phyloP scores from a whole-genome alignment of 2,329 filamentous ascomycete species.

The Venturia carpophila region DNA sequence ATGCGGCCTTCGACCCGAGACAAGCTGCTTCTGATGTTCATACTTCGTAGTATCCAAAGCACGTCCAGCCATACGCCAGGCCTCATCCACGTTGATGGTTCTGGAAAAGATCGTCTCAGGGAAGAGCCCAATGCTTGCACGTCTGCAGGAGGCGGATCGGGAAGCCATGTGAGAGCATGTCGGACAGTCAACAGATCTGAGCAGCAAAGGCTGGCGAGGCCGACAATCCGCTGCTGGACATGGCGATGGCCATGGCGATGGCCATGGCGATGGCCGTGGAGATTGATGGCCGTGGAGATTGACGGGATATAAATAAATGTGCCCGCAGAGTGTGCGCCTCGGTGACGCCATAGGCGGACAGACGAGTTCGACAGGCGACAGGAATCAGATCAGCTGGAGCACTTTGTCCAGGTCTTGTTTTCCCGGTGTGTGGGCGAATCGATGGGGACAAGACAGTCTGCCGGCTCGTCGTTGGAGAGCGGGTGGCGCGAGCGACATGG shows the following conservation, averaged over 20 bases:
- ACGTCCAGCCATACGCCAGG: neutral
- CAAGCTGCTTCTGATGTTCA: neutral
- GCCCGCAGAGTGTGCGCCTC: neutral
- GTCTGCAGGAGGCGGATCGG: neutral
- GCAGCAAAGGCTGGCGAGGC: neutral
- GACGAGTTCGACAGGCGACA: neutral
- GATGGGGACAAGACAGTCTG: neutral
- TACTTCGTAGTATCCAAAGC: no score
- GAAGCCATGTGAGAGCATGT: conserved; percentile 6
- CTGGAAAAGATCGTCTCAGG: conserved; percentile 9
- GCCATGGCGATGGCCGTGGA: neutral
- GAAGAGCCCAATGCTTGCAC: neutral
- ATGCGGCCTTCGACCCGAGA: neutral
- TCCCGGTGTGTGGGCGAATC: neutral
- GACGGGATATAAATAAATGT: conserved; percentile 8
- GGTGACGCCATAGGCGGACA: conserved; percentile 7
- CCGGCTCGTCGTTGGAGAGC: neutral
- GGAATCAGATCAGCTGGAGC: neutral
- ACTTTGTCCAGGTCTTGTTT: neutral
- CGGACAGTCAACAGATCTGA: neutral
- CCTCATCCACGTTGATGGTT: neutral
- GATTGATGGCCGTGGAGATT: neutral
- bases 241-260: no score
- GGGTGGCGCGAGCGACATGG: neutral
- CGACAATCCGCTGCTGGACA: neutral